Evolutionary conservation across 1,284 basidiomycete species (phyloP).

Genomic region (Papiliotrema laurentii): DNA sequence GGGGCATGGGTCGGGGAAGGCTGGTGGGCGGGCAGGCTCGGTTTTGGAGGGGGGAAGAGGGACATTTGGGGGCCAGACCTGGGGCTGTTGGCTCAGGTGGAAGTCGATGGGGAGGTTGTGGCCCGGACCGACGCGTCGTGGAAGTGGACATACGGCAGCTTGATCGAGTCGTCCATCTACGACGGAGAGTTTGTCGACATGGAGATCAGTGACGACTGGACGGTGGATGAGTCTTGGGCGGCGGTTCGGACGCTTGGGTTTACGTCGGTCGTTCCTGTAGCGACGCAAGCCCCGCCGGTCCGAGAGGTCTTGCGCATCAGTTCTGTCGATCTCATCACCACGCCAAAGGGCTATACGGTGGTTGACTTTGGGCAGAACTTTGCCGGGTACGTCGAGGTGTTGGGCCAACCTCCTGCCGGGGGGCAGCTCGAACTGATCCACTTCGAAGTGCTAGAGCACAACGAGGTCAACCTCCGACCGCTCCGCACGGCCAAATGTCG

Average conservation of each 20-base stretch:
- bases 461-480: conserved; percentile 24
- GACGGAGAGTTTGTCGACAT: conserved; percentile 33
- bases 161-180: conserved; percentile 31
- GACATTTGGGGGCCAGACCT: conserved; percentile 28
- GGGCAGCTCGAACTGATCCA: background rate
- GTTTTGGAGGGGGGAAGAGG: conserved; percentile 12
- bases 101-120: conserved; percentile 18
- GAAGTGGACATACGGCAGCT: conserved; percentile 15
- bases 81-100: conserved; percentile 29
- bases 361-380: conserved; percentile 42
- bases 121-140: conserved; percentile 20
- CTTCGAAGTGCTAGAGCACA: conserved; percentile 27
- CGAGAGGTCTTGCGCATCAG: conserved; percentile 16
- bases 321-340: conserved; percentile 23
- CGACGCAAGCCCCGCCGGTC: conserved; percentile 24
- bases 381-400: conserved; percentile 27
- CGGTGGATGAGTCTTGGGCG: background rate
- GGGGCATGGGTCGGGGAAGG: conserved; percentile 33
- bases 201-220: background rate
- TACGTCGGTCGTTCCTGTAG: conserved; percentile 16
- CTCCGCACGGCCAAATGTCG: conserved; percentile 14
- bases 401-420: background rate
- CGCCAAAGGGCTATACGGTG: conserved; percentile 30
- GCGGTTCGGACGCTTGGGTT: conserved; percentile 8
- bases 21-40: conserved; percentile 33